Base-by-base conservation (phyloP, 345 rosid species). In the Dipteronia sinensis region DNA sequence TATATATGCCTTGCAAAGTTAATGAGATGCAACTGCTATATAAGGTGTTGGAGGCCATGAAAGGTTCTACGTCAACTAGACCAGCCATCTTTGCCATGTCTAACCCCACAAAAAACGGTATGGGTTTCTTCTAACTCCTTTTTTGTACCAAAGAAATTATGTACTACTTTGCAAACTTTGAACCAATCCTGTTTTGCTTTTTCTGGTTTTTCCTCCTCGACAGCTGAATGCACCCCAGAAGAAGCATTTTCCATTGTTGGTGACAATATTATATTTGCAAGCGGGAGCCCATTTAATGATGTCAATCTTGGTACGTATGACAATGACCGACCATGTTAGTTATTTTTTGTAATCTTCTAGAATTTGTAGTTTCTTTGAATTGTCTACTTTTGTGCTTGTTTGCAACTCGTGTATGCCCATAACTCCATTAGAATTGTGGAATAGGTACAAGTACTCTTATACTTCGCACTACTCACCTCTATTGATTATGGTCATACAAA, bases 51-150 rank as follows among this genome's bases (percentile, higher is more conserved):
- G 99, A 92, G 85, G 99, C 98, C 56, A 91, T 96, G 86, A 96
- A 86, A 88, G 85, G 86, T 82, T 96, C 99, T 56, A 94, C 97
- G 63, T 94, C 99, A 64, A 91, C 97, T 61, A 94, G 97, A 81
- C 98, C 98, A 76, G 99, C 99, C 78, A 88, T 96, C 75, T 96
- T 96, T 89, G 97, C 98, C 42, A 96, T 96, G 99, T 96, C 99
- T 81, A 96, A 96, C 80, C 99, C 98, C 38, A 94, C 98, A 40
- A 94, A 89, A 77, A 92, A 94, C 83, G 99, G 98, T 94, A 85
- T 10, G 74, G 27, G 64, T 63, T 67, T 55, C 53, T 65, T 56
- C 42, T 17, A 46, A 69, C 12, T 55, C 34, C 16, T 44, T 40
- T 19, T 56, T 68, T 59, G 1, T 40, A n/a, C 15, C 7, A 23